phyloP scores from a whole-genome alignment of 164 flowering plant genomes.

The Tetracentron sinense region DNA sequence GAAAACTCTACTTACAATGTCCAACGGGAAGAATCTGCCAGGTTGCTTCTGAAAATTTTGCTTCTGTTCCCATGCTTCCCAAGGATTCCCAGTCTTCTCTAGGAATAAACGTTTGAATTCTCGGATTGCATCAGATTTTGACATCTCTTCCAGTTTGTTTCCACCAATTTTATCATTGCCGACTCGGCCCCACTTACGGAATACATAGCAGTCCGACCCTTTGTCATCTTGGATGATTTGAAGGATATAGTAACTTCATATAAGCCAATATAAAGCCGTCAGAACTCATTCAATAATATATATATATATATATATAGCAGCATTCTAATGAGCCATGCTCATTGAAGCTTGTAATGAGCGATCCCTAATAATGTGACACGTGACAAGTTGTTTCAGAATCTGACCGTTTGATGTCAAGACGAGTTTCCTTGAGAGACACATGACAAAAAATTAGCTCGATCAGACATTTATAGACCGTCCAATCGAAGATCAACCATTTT shows the following conservation, averaged over 20 bases:
- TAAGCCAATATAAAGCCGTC: slow-evolving; percentile 13
- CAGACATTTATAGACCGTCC: too few relatives aligned
- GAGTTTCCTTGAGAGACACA: too few relatives aligned
- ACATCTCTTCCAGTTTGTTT: slow-evolving; percentile 63
- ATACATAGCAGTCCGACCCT: slow-evolving; percentile 72
- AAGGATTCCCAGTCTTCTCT: slow-evolving; percentile 91
- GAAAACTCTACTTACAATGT: slow-evolving; percentile 77
- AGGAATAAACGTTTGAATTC: slow-evolving; percentile 86
- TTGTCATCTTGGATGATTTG: slow-evolving; percentile 91
- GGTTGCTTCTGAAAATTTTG: slow-evolving; percentile 77
- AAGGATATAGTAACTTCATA: slow-evolving; percentile 85
- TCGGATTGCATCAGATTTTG: slow-evolving; percentile 69
- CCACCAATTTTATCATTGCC: slow-evolving; percentile 94
- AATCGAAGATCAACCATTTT: too few relatives aligned
- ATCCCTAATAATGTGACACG: too few relatives aligned
- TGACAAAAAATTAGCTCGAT: too few relatives aligned
- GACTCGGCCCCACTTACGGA: slow-evolving; percentile 98
- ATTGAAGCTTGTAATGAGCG: too few relatives aligned
- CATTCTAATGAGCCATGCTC: too few relatives aligned
- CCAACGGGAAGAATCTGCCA: slow-evolving; percentile 87
- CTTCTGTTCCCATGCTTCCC: slow-evolving; percentile 89
- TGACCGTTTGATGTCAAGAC: too few relatives aligned
- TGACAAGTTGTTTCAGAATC: too few relatives aligned
- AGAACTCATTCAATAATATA: slow-evolving; percentile 8
- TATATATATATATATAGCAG: too few relatives aligned